phyloP scores from a whole-genome alignment of 1,139 yeast species.

The Tardiomyces digboiensis region DNA sequence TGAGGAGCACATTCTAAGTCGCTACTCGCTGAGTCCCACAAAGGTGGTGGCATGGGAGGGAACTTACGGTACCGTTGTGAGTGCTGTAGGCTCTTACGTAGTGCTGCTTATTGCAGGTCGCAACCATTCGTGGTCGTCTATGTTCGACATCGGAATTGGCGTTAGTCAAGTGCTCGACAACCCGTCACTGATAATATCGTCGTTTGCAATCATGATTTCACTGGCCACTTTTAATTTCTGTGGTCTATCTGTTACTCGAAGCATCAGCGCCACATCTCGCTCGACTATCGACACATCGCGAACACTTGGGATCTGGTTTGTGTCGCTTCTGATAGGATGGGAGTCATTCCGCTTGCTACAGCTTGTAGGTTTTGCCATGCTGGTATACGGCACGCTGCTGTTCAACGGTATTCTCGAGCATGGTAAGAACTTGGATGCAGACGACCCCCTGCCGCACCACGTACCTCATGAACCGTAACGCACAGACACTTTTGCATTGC shows the following conservation, averaged over 20 bases:
- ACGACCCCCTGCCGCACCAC: neutral
- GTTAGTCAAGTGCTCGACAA: conserved; percentile 36
- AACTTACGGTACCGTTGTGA: conserved; percentile 46
- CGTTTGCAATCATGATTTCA: conserved; percentile 59
- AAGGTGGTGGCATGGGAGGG: conserved; percentile 73
- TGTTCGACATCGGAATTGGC: conserved; percentile 42
- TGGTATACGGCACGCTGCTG: conserved; percentile 66
- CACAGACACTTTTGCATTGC: too few species aligned
- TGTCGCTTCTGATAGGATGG: conserved; percentile 74
- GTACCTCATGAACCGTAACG: neutral
- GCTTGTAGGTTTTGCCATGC: conserved; percentile 49
- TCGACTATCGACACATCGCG: conserved; percentile 75
- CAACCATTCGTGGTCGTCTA: conserved; percentile 32
- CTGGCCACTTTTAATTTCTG: conserved; percentile 66
- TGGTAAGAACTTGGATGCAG: neutral
- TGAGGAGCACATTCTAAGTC: conserved; percentile 59
- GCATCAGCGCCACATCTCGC: conserved; percentile 66
- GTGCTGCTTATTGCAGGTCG: conserved; percentile 32
- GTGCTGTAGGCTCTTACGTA: conserved; percentile 35
- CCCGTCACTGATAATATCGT: conserved; percentile 38
- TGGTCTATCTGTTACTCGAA: conserved; percentile 61
- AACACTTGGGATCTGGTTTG: conserved; percentile 66
- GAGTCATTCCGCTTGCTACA: conserved; percentile 56
- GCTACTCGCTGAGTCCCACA: conserved; percentile 49
- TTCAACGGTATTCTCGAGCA: conserved; percentile 54